phyloP scores from a whole-genome alignment of 208 protist genomes.

The Balamuthia mandrillaris region DNA sequence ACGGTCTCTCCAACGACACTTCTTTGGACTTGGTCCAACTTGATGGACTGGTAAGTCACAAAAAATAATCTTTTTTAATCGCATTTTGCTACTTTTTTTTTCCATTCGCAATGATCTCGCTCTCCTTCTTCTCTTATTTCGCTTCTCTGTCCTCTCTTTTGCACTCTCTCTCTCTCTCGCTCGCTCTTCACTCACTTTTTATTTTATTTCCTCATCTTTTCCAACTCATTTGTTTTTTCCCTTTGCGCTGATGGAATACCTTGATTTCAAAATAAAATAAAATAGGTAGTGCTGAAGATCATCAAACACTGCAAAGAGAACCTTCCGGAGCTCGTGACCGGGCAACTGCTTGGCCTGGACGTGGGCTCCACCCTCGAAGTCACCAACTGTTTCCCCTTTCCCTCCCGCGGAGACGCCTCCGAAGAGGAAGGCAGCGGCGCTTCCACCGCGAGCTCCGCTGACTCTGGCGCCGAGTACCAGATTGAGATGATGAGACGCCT shows the following conservation, averaged over 20 bases:
- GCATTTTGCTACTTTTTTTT: too few relatives aligned
- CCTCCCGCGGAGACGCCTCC: slow-evolving; percentile 37
- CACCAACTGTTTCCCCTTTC: slow-evolving; percentile 76
- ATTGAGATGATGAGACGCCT: slow-evolving; percentile 75
- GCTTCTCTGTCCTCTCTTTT: background rate
- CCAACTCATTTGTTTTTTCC: background rate
- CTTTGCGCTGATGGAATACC: background rate
- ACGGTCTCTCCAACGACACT: background rate
- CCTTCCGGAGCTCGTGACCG: slow-evolving; percentile 68
- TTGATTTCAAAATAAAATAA: background rate
- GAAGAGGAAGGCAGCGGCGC: slow-evolving; percentile 19
- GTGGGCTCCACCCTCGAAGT: slow-evolving; percentile 74
- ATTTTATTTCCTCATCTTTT: background rate
- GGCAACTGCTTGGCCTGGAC: slow-evolving; percentile 76
- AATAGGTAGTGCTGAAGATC: slow-evolving; percentile 77
- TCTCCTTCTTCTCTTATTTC: too few relatives aligned
- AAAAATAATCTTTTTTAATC: too few relatives aligned
- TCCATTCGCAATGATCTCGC: too few relatives aligned
- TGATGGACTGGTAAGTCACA: slow-evolving; percentile 30
- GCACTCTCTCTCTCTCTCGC: background rate
- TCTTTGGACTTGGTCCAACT: slow-evolving; percentile 20
- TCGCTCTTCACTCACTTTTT: background rate
- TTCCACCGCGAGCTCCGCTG: slow-evolving; percentile 33
- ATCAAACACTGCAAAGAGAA: slow-evolving; percentile 78
- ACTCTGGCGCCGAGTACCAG: slow-evolving; percentile 28